Evolutionary conservation across 768 basidiomycete genomes (phyloP).

Genomic region (Suillus hirtellus): DNA sequence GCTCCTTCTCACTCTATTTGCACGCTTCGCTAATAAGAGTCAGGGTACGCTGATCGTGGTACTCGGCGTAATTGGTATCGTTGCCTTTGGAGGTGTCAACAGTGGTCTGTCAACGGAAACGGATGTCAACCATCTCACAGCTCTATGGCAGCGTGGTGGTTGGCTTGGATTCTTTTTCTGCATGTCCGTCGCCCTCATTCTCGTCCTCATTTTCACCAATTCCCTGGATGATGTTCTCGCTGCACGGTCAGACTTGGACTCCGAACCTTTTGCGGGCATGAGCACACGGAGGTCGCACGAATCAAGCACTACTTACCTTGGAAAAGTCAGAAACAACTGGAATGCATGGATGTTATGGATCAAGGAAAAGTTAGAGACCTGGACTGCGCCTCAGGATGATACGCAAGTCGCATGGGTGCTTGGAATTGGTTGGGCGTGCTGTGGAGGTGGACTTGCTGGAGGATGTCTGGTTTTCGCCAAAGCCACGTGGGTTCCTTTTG

Average conservation of each 20-base stretch:
- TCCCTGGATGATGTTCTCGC: slow-evolving; percentile 74
- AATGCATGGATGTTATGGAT: slow-evolving; percentile 50
- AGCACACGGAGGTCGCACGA: slow-evolving; percentile 28
- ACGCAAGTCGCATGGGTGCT: slow-evolving; percentile 86
- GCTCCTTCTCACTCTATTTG: slow-evolving; percentile 24
- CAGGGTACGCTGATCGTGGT: slow-evolving; percentile 85
- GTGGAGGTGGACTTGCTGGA: slow-evolving; percentile 88
- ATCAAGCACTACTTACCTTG: slow-evolving; percentile 28
- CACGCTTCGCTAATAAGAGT: slow-evolving; percentile 7
- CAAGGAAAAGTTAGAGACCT: slow-evolving; percentile 63
- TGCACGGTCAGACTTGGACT: slow-evolving; percentile 68
- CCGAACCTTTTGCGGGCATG: slow-evolving; percentile 51
- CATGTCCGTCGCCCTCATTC: slow-evolving; percentile 67
- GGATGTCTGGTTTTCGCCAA: slow-evolving; percentile 85
- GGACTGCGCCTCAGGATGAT: slow-evolving; percentile 82
- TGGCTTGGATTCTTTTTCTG: slow-evolving; percentile 92
- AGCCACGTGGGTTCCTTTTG: slow-evolving; percentile 28
- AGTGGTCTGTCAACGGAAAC: slow-evolving; percentile 75
- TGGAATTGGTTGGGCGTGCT: slow-evolving; percentile 93
- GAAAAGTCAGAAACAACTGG: slow-evolving; percentile 43
- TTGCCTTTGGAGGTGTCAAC: slow-evolving; percentile 84
- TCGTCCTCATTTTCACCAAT: slow-evolving; percentile 66
- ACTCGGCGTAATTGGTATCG: slow-evolving; percentile 83
- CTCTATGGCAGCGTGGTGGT: slow-evolving; percentile 80
- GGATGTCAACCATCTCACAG: slow-evolving; percentile 71